A percentile compares a stretch with the other conserved stretches of the same genome.
These are phyloP conservation scores for Mycena epipterygia DNA, from an alignment of 768 basidiomycete genomes.

Conservation along the genomic window DNA sequence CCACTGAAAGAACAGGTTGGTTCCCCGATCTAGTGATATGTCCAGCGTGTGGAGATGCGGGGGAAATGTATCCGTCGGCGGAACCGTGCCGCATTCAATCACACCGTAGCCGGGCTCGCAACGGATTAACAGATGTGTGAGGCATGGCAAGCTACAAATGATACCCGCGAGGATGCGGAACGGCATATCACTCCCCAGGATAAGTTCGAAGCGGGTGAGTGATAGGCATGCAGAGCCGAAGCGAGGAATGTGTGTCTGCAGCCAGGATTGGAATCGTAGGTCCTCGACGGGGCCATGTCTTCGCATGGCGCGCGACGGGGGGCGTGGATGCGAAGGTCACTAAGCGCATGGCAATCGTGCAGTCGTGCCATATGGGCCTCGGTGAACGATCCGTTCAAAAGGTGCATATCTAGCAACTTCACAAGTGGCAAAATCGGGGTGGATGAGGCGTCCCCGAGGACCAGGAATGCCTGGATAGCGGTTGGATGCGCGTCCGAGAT, in stretches of 20 bases:
- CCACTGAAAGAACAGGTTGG: neutral
- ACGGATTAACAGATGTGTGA: neutral
- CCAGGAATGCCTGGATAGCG: slow-evolving; percentile 1
- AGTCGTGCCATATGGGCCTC: neutral
- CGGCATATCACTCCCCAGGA: neutral
- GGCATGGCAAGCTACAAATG: neutral
- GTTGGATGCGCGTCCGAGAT: neutral
- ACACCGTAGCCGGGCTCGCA: neutral
- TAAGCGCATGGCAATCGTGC: neutral
- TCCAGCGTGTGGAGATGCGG: neutral
- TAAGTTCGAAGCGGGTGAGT: neutral
- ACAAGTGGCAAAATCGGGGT: neutral
- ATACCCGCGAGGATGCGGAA: neutral
- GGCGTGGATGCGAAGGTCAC: neutral
- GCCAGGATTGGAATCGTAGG: neutral
- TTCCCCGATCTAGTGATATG: neutral
- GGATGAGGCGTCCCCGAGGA: neutral
- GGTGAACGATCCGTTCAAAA: neutral
- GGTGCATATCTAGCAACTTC: neutral
- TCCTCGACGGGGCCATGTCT: neutral
- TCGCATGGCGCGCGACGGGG: neutral
- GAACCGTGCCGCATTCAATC: neutral
- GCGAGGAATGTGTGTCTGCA: neutral
- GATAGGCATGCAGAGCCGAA: neutral
- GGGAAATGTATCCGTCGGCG: neutral